Percentiles rank a stretch among this genome's conserved stretches.
phyloP scores from a whole-genome alignment of 83 land plant genomes.

The Larix sibirica region DNA sequence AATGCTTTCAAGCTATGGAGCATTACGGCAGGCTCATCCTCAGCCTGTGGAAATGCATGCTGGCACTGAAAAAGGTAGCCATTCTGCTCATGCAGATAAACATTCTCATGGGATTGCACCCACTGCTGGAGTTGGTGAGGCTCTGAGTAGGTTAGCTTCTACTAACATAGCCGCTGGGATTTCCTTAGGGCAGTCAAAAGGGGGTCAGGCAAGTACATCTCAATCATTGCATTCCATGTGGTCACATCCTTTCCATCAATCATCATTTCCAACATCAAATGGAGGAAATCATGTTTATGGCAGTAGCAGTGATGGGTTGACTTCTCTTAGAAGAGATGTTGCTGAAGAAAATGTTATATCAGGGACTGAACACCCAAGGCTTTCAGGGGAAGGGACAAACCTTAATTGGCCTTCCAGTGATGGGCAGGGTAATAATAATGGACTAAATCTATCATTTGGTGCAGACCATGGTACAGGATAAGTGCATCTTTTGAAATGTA shows the following conservation, averaged over 20 bases:
- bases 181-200: conserved; percentile 10
- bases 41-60: conserved; percentile 5
- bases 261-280: conserved; percentile 2
- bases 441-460: conserved; percentile 12
- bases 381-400: conserved; percentile 9
- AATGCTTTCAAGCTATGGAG: conserved; percentile 7
- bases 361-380: neutral
- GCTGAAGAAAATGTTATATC: conserved; percentile 12
- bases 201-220: conserved; percentile 10
- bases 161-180: conserved; percentile 1
- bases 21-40: neutral
- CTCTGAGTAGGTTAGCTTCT: conserved; percentile 17
- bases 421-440: conserved; percentile 8
- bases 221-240: conserved; percentile 9
- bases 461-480: conserved; percentile 3
- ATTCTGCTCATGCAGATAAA: neutral
- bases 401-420: conserved; percentile 6
- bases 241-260: conserved; percentile 2
- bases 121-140: conserved; percentile 10
- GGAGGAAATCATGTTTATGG: conserved; percentile 6
- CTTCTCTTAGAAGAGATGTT: conserved; percentile 11
- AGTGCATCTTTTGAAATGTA: neutral
- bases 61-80: conserved; percentile 2
- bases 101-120: conserved; percentile 7
- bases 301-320: neutral